phyloP scores from a whole-genome alignment of 306 rosid genomes.

The Hippophae gyantsensis region DNA sequence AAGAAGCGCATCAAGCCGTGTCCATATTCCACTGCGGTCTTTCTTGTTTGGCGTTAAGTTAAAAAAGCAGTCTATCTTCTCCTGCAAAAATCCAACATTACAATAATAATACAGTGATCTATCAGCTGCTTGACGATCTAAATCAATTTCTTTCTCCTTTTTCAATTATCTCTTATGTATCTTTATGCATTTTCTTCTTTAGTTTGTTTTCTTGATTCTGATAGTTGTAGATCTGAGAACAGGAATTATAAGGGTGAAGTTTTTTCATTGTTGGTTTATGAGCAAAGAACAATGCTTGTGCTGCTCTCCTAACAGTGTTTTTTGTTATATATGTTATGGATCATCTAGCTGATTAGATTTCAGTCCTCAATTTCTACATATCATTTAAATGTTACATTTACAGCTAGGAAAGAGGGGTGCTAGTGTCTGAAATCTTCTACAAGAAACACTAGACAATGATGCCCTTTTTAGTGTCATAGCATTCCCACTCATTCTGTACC shows the following conservation, averaged over 20 bases:
- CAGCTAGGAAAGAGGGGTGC: too few relatives aligned
- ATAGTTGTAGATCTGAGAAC: background rate
- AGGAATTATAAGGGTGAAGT: background rate
- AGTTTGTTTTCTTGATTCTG: background rate
- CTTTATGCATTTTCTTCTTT: too few relatives aligned
- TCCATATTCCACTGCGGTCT: constrained; percentile 59
- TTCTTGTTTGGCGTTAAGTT: constrained; percentile 81
- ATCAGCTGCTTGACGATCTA: constrained; percentile 18
- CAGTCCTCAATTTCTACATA: background rate
- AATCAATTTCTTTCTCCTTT: background rate
- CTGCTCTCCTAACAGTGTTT: background rate
- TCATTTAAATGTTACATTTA: too few relatives aligned
- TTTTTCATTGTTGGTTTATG: background rate
- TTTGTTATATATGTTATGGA: background rate
- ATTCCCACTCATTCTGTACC: too few relatives aligned
- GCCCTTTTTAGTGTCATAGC: too few relatives aligned
- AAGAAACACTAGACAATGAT: too few relatives aligned
- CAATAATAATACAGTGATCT: constrained; percentile 39
- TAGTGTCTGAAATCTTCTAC: too few relatives aligned
- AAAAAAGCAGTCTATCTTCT: constrained; percentile 47
- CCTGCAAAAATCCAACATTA: constrained; percentile 45
- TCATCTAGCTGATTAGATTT: background rate
- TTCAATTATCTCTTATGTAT: background rate
- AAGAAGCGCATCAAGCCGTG: constrained; percentile 31
- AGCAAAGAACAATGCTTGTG: background rate